Evolutionary conservation across 257 asterid species (phyloP), one percentile per base, ranked within the genome.

Genomic region (Solanum ossicruentum): DNA sequence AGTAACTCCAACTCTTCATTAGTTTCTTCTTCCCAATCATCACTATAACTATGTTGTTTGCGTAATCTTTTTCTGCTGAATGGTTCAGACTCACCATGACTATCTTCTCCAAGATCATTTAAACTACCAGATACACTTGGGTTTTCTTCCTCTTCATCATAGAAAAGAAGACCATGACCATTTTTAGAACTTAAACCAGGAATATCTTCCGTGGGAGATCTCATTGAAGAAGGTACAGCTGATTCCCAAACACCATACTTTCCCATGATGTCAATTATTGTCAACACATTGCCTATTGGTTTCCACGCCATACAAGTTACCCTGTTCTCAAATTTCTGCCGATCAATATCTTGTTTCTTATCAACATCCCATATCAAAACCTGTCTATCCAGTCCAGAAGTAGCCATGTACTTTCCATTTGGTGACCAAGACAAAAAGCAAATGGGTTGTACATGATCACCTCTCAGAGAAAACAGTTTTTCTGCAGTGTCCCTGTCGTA

Each of bases 401-500:
- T 94, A 56, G 99, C 99, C 92, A 97, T 92, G 86, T 97, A 97
- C 88, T 93, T 95, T 51, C 99, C 99, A 85, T 97, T 97, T 45
- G 98, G 99, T 15, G 99, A 97, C 98, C 99, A 97, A 70, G 95
- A 94, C 81, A 97, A 88, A 91, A 88, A 97, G 90, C 99, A 97
- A 84, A 97, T 85, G 78, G 97, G 94, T 85, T 92, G 87, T 20
- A 58, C 87, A 85, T 97, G 99, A 91, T 97, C 99, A 85, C 98
- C 99, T 89, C 94, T 92, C 63, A 97, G 94, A 80, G 97, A 90
- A 87, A 90, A 90, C 80, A 92, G 88, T 87, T 89, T 95, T 91
- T 97, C 98, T 49, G 98, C 94, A 65, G 99, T 97, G 94, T 97
- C 98, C 88, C 99, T 94, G 89, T 95, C 99, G 71, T 95, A 95